Base-by-base conservation (phyloP, 768 basidiomycete genomes). In the Pleurotus eryngii region DNA sequence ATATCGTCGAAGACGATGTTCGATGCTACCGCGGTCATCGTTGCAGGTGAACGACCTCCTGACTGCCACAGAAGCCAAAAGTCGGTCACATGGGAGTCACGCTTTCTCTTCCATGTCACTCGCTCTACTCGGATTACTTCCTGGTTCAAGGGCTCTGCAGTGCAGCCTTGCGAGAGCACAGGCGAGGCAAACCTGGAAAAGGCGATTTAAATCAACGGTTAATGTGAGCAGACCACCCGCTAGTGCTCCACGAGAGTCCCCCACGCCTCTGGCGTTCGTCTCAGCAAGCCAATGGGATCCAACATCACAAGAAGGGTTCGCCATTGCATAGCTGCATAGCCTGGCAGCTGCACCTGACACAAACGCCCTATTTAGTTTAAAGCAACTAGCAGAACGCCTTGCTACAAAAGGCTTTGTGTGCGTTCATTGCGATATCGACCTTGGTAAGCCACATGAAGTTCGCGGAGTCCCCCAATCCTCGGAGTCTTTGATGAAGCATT, bases 1-100 rank as follows among this genome's bases (percentile, higher is more conserved):
- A 95, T 87, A 69, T 98, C 96, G 67, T 95, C 91, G 67, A 98
- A 98, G 57, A 97, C 84, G 64, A 96, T 83, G 68, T 80, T 89
- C 42, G 85, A 76, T 12, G 77, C 72, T 3, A 80, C 74, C 17
- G 85, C 73, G 83, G 86, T 86, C 59, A 57, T 63, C 48, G 42
- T 45, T 14, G 55, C 58, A 54, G 42, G 56, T 30, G 48, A 54
- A 53, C 50, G 46, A 57, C 51, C 46, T 26, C 24, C 24, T 11
- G 30, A 30, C 30, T 30, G 30, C 30, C 24, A 30, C 30, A 30
- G 5, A 35, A 35, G 30, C 30, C 30, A 35, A 35, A 35, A 35
- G 9, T 35, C 20, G 18, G 45, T 46, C n/a, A 47, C 49, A 50
- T 50, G 49, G 59, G 42, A 37, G 57, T 53, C 20, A 55, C 47